These are phyloP conservation scores for Tympanopsis confertula DNA, from an alignment of 2,329 filamentous ascomycete species.

Conservation along the genomic window DNA sequence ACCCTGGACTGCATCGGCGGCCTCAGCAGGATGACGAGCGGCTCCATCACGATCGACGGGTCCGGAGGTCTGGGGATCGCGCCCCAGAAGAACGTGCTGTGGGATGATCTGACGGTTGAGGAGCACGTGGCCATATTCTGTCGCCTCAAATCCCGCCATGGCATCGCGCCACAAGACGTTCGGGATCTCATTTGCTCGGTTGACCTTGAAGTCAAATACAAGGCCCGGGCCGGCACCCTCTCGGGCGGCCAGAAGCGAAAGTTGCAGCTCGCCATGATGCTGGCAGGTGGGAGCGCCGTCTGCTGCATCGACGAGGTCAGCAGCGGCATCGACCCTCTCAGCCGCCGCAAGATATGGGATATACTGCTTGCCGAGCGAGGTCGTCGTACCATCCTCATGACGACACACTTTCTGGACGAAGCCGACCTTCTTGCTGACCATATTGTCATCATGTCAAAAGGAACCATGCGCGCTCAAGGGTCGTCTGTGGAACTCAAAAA, in stretches of 20 bases:
- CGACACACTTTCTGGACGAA: conserved; percentile 89
- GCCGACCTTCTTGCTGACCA: conserved; percentile 81
- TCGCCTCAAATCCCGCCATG: conserved; percentile 56
- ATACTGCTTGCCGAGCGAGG: conserved; percentile 79
- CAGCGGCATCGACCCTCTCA: conserved; percentile 76
- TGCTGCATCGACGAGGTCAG: conserved; percentile 90
- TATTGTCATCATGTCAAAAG: conserved; percentile 78
- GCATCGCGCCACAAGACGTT: conserved; percentile 37
- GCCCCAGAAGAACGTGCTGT: conserved; percentile 88
- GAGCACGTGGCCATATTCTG: conserved; percentile 83
- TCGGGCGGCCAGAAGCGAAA: conserved; percentile 90
- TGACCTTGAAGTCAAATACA: conserved; percentile 65
- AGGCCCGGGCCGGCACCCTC: conserved; percentile 62
- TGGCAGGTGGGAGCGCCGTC: conserved; percentile 76
- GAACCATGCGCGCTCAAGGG: conserved; percentile 68
- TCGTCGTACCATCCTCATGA: conserved; percentile 70
- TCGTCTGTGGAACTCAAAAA: conserved; percentile 81
- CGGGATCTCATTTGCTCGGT: conserved; percentile 54
- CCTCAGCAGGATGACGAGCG: conserved; percentile 64
- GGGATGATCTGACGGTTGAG: conserved; percentile 76
- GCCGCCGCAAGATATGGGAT: conserved; percentile 84
- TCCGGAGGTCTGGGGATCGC: conserved; percentile 75
- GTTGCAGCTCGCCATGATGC: conserved; percentile 87
- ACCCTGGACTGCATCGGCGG: conserved; percentile 82
- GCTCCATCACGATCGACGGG: conserved; percentile 66